A percentile compares a stretch with the other conserved stretches of the same genome.
Conservation (phyloP, 768 basidiomycete species). For the Lentinula detonsa region DNA sequence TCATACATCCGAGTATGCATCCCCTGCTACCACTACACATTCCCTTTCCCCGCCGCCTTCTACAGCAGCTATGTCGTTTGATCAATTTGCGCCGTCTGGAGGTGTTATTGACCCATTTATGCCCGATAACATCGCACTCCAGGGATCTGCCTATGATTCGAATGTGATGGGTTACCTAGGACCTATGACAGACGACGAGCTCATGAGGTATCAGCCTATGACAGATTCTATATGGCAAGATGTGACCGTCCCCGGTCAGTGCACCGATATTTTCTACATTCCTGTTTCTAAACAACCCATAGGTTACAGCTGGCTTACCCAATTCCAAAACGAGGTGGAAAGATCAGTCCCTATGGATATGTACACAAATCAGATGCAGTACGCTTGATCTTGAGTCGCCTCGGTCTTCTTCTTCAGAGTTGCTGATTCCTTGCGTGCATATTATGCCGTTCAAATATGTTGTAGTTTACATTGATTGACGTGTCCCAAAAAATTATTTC, state of each 20-base stretch:
- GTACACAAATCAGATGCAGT: neutral
- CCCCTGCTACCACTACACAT: constrained; percentile 32
- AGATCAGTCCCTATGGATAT: constrained; percentile 12
- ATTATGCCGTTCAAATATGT: neutral
- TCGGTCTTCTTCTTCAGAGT: neutral
- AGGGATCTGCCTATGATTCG: neutral
- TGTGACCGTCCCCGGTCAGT: constrained; percentile 48
- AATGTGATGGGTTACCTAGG: neutral
- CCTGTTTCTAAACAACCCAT: constrained; percentile 3
- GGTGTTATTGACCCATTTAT: constrained; percentile 37
- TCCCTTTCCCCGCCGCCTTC: constrained; percentile 42
- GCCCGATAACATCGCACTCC: neutral
- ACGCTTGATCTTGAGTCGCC: neutral
- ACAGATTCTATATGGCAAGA: constrained; percentile 51
- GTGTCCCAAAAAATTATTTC: neutral
- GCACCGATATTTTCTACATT: neutral
- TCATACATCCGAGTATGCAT: constrained; percentile 21
- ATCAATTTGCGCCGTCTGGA: constrained; percentile 35
- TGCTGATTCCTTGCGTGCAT: neutral
- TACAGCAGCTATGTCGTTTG: constrained; percentile 39
- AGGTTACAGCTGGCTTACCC: constrained; percentile 33
- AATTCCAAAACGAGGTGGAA: constrained; percentile 34
- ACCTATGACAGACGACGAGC: constrained; percentile 35
- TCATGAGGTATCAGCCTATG: constrained; percentile 56
- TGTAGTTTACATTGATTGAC: neutral